These are phyloP conservation scores for Sporothrix protearum DNA, from an alignment of 2,329 filamentous ascomycete species.

Conservation along the genomic window DNA sequence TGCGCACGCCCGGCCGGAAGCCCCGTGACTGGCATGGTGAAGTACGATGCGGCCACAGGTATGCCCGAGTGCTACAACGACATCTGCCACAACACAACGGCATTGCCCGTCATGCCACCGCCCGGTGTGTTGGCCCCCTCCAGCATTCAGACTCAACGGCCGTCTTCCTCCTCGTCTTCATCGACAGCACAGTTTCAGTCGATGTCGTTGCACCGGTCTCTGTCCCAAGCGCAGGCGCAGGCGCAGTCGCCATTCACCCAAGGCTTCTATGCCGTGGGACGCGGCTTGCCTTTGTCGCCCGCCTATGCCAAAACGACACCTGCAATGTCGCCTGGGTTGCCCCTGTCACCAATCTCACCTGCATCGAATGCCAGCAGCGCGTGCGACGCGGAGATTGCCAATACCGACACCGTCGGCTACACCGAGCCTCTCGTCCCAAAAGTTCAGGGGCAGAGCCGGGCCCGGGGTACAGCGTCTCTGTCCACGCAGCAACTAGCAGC, in stretches of 20 bases:
- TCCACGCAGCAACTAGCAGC: neutral
- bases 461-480: neutral
- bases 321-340: neutral
- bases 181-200: neutral
- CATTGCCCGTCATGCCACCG: neutral
- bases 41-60: neutral
- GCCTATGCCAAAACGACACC: neutral
- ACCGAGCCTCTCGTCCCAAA: neutral
- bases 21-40: neutral
- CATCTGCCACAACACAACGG: conserved; percentile 6
- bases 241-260: neutral
- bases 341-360: neutral
- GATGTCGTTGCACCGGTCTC: neutral
- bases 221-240: neutral
- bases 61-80: conserved; percentile 15
- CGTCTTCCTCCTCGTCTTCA: neutral
- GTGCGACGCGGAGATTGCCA: neutral
- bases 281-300: neutral
- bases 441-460: neutral
- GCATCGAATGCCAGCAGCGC: neutral
- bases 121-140: neutral
- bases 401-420: neutral
- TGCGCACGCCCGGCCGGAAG: neutral
- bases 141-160: neutral
- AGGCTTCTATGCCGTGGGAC: neutral